A percentile compares a stretch with the other conserved stretches of the same genome.
These are phyloP conservation scores for Ustanciosporium gigantosporum DNA, from an alignment of 1,284 basidiomycete genomes.

Conservation along the genomic window DNA sequence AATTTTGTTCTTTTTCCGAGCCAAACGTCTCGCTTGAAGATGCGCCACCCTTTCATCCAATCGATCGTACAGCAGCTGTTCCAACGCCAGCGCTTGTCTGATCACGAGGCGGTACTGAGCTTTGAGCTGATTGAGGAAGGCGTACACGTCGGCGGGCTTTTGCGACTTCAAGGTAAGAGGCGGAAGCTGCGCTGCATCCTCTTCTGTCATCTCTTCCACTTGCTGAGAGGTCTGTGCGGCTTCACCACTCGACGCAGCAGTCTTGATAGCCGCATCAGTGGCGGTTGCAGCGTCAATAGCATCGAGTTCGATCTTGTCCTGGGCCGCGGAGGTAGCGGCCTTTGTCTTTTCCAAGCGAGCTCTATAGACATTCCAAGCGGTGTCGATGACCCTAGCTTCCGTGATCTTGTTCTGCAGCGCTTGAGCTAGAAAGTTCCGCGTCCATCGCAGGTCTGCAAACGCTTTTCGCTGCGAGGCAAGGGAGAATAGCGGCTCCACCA, in stretches of 20 bases:
- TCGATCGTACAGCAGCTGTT: slow-evolving; percentile 26
- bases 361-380: slow-evolving; percentile 21
- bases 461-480: slow-evolving; percentile 14
- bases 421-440: slow-evolving; percentile 9
- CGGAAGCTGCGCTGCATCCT: slow-evolving; percentile 2
- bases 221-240: not conserved
- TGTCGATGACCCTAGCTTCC: slow-evolving; percentile 26
- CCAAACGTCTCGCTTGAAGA: slow-evolving; percentile 2
- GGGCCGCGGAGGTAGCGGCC: not conserved
- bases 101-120: slow-evolving; percentile 13
- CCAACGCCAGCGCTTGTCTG: slow-evolving; percentile 19
- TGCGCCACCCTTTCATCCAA: slow-evolving; percentile 18
- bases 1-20: no score
- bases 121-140: slow-evolving; percentile 26
- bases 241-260: not conserved
- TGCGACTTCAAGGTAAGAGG: slow-evolving; percentile 13
- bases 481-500: slow-evolving; percentile 40
- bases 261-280: not conserved
- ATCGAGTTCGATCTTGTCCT: not conserved
- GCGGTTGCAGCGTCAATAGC: not conserved
- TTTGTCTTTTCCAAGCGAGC: slow-evolving; percentile 15
- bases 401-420: slow-evolving; percentile 28
- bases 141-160: slow-evolving; percentile 9
- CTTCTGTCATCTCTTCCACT: no score
- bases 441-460: slow-evolving; percentile 20